Percentiles rank a stretch among this genome's conserved stretches.
These are phyloP conservation scores for Phytophthora rubi DNA, from an alignment of 352 stramenopile genomes.

Conservation along the genomic window DNA sequence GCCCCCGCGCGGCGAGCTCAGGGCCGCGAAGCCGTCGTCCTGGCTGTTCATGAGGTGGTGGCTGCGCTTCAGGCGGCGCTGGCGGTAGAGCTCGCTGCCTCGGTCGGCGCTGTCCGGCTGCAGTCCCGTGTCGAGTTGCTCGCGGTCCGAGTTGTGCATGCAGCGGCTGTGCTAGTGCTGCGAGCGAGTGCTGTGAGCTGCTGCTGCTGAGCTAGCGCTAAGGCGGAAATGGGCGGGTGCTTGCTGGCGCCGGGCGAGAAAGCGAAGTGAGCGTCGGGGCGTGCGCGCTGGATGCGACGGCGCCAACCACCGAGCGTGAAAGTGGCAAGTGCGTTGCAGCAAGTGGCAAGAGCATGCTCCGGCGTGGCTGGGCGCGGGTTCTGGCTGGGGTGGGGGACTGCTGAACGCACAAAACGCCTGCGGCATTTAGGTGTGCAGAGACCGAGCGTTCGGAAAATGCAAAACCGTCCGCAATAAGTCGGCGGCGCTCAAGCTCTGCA, in stretches of 20 bases:
- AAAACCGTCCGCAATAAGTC: background rate
- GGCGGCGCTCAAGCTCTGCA: background rate
- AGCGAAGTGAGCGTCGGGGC: constrained; percentile 35
- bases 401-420: constrained; percentile 28
- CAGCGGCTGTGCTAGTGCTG: constrained; percentile 8
- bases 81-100: constrained; percentile 42
- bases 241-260: constrained; percentile 37
- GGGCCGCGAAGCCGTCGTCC: constrained; percentile 44
- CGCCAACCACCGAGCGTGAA: constrained; percentile 38
- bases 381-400: constrained; percentile 36
- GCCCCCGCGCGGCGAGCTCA: constrained; percentile 43
- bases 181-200: constrained; percentile 12
- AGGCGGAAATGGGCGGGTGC: constrained; percentile 10
- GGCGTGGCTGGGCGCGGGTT: constrained; percentile 33
- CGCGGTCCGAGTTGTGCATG: constrained; percentile 43
- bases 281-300: constrained; percentile 20
- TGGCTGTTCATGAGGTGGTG: constrained; percentile 42
- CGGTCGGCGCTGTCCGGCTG: constrained; percentile 35
- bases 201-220: background rate
- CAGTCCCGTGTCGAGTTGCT: constrained; percentile 39
- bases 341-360: constrained; percentile 46
- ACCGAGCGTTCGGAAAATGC: constrained; percentile 25
- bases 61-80: constrained; percentile 40
- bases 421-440: constrained; percentile 40
- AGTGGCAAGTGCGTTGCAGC: constrained; percentile 52